A percentile compares a stretch with the other conserved stretches of the same genome.
Evolutionary conservation across 805 yeast genomes (phyloP).

Genomic region (Geotrichum ghanense): DNA sequence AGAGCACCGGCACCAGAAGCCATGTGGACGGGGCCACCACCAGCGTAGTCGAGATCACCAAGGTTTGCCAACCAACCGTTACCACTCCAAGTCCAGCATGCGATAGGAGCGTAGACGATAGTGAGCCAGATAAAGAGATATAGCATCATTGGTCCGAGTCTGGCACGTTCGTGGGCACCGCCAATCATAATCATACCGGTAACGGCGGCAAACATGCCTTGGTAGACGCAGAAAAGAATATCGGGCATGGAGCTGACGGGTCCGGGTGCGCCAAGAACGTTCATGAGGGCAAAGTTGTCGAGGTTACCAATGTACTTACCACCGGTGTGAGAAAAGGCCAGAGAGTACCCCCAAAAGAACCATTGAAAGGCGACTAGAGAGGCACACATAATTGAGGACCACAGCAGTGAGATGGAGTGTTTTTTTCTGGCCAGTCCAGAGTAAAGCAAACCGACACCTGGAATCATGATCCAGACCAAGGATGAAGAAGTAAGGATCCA

Average conservation of each 20-base stretch:
- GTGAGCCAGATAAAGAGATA: constrained; percentile 92
- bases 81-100: constrained; percentile 96
- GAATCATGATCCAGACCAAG: constrained; percentile 91
- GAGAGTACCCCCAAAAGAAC: constrained; percentile 97
- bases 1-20: constrained; percentile 90
- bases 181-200: constrained; percentile 94
- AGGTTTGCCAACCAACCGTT: constrained; percentile 78
- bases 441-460: constrained; percentile 88
- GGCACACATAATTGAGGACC: constrained; percentile 89
- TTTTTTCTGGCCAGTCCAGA: constrained; percentile 91
- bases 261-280: constrained; percentile 73
- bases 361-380: constrained; percentile 84
- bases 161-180: constrained; percentile 95
- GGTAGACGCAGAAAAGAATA: constrained; percentile 79
- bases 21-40: constrained; percentile 98
- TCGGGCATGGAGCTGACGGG: constrained; percentile 65
- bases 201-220: constrained; percentile 92
- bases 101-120: constrained; percentile 89
- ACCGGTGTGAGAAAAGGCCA: constrained; percentile 65
- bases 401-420: constrained; percentile 85
- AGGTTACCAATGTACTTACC: constrained; percentile 71
- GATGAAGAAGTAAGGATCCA: constrained; percentile 44
- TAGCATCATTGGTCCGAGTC: constrained; percentile 93
- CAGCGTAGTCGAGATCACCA: constrained; percentile 93
- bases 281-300: constrained; percentile 66